These are phyloP conservation scores for Nymphaea colorata DNA, from an alignment of 164 flowering plant species.

Conservation along the genomic window DNA sequence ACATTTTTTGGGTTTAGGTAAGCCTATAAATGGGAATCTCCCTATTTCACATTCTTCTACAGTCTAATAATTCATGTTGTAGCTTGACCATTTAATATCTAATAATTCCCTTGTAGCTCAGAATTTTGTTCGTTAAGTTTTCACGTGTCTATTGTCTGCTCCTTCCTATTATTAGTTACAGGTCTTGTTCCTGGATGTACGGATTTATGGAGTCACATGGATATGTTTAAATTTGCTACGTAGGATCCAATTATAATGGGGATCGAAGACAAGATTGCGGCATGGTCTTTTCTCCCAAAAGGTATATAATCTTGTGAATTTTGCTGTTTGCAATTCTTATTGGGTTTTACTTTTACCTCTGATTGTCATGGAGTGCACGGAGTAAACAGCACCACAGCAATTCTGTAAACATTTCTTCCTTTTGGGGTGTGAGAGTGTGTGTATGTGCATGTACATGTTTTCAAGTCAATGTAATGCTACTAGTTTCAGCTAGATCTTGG, in stretches of 20 bases:
- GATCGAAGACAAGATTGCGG: slow-evolving; percentile 80
- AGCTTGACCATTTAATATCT: background rate
- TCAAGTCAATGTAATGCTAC: background rate
- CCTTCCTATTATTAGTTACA: background rate
- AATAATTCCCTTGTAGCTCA: background rate
- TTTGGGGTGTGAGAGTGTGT: background rate
- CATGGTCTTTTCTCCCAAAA: slow-evolving; percentile 96
- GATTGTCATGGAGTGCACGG: background rate
- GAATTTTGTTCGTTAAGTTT: background rate
- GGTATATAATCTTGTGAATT: slow-evolving; percentile 25
- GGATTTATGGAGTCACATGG: background rate
- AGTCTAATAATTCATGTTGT: too few species aligned
- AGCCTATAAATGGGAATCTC: too few species aligned
- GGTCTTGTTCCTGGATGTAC: background rate
- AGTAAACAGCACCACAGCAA: background rate
- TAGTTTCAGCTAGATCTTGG: background rate
- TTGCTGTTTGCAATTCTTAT: background rate
- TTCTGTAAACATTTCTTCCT: background rate
- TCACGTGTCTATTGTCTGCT: background rate
- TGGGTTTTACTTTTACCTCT: background rate
- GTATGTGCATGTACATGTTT: background rate
- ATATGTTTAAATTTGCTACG: slow-evolving; percentile 1
- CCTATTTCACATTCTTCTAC: too few species aligned
- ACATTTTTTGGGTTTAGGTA: too few species aligned
- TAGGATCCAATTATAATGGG: slow-evolving; percentile 79